Evolutionary conservation across 1,139 yeast species (phyloP), one percentile per base, ranked within the genome.

Genomic region (Diutina catenulata): DNA sequence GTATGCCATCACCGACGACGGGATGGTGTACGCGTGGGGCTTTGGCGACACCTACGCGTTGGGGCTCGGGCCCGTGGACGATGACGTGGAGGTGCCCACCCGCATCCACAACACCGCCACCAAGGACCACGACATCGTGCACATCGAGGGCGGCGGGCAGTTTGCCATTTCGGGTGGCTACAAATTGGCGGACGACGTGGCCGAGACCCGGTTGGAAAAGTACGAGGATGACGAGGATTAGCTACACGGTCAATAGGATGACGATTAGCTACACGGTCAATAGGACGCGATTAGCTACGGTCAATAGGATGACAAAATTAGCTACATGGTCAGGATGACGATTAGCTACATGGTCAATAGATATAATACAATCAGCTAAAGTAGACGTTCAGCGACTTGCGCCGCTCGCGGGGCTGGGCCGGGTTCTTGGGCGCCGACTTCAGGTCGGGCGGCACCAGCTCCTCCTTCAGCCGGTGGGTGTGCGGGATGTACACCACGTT

Each of bases 31-130:
- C 62, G 74, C 96, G 1, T 91, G 99, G 99, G 99, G 99, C 1
- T 91, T 88, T 55, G 96, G 93, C 37, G 97, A 88, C 47, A 87
- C 95, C 0, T 91, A 84, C 55, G 98, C 94, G 18, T 79, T 91
- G 25, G 99, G 99, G 4, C 76, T 87, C 42, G 98, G 98, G 8
- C 91, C 88, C 7, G 70, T 80, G 25, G 95, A 84, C 36, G 96
- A 83, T 37, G 97, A 88, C 55, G 79, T 87, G 37, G 95, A 80
- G 42, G 62, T 62, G 16, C 96, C 96, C 36, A 81, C 94, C 0
- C 71, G 91, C 54, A 84, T 91, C 49, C 76, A 77, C 46, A 91
- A 91, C 56, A 91, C 97, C 6, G 98, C 99, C 1, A 86, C 96
- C 1, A 82, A 77, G 48, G 73, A 72, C 41, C 79, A 82, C 41